These are phyloP conservation scores for Hypoxylon perforatum DNA, from an alignment of 495 filamentous ascomycete genomes.

Conservation along the genomic window DNA sequence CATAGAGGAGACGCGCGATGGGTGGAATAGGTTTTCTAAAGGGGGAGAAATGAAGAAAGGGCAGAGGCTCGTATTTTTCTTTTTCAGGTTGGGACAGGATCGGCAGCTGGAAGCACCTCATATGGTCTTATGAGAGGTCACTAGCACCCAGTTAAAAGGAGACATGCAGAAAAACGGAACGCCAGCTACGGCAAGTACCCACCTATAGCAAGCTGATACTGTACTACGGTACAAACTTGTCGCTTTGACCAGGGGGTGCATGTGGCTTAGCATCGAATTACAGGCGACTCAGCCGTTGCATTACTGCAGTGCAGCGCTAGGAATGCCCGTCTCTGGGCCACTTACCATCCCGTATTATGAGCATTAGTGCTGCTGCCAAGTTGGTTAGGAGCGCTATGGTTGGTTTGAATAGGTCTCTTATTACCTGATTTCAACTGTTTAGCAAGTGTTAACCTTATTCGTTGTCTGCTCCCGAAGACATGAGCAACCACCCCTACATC, in stretches of 20 bases:
- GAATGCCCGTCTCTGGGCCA: background rate
- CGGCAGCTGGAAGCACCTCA: constrained; percentile 41
- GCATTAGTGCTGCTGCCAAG: constrained; percentile 24
- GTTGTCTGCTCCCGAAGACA: constrained; percentile 22
- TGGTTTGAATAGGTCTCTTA: constrained; percentile 5
- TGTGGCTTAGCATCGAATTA: constrained; percentile 37
- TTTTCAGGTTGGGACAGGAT: constrained; percentile 47
- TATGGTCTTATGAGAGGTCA: constrained; percentile 37
- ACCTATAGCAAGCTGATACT: constrained; percentile 15
- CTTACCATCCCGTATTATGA: constrained; percentile 3
- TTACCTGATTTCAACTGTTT: constrained; percentile 26
- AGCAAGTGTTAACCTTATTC: constrained; percentile 7
- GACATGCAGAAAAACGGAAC: constrained; percentile 31
- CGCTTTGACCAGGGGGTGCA: constrained; percentile 2
- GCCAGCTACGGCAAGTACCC: constrained; percentile 13
- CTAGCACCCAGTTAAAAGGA: constrained; percentile 36
- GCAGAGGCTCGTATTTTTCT: constrained; percentile 47
- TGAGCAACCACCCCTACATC: too few relatives aligned
- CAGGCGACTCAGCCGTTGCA: constrained; percentile 33
- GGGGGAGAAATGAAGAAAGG: constrained; percentile 40
- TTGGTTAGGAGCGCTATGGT: background rate
- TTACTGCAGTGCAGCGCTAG: constrained; percentile 15
- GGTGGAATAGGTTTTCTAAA: constrained; percentile 32
- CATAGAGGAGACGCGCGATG: constrained; percentile 36
- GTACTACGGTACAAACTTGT: background rate